Evolutionary conservation across 805 yeast genomes (phyloP), one percentile per base, ranked within the genome.

Genomic region (Candida boleticola): DNA sequence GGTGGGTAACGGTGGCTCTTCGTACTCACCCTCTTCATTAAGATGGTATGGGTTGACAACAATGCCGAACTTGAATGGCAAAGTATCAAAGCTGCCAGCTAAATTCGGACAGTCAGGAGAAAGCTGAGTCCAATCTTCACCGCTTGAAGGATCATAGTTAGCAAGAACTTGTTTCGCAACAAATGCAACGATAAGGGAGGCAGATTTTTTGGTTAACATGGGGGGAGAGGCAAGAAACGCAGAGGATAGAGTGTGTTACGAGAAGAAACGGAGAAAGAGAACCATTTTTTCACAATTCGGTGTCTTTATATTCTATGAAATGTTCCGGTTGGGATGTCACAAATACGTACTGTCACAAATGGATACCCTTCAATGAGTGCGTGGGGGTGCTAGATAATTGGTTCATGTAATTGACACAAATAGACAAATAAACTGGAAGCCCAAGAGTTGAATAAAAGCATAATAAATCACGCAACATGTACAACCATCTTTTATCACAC

Each of bases 41-140:
- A 50, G 23, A 7, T 39, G 36, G 41, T 48, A 63, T 1, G 63
- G 63, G 23, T 53, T 61, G 18, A 66, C 65, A 31, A 64, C 63
- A 29, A 68, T 46, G 1, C 72, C 73, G 48, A 68, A 68, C 3
- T 47, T 40, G 40, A 63, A 68, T 1, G 66, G 66, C 20, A 66
- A 49, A 3, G 71, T 46, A 11, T 46, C 48, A 29, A 45, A 41
- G 18, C 64, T 57, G 1, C 58, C 62, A 10, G 36, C 44, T 3
- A 48, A 35, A 1, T 37, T 29, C 5, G 29, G 37, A 5, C 37
- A 20, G 2, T 49, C 48, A 1, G 71, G 71, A 44, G 48, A 57
- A 36, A 63, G 57, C 2, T 43, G 29, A n/a, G 62, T 57, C 72
- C 72, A 65, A 44, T 65, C 70, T 17, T 55, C 63, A 2, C 62